Evolutionary conservation across 495 filamentous ascomycete genomes (phyloP).

Genomic region (Neurospora sp.): DNA sequence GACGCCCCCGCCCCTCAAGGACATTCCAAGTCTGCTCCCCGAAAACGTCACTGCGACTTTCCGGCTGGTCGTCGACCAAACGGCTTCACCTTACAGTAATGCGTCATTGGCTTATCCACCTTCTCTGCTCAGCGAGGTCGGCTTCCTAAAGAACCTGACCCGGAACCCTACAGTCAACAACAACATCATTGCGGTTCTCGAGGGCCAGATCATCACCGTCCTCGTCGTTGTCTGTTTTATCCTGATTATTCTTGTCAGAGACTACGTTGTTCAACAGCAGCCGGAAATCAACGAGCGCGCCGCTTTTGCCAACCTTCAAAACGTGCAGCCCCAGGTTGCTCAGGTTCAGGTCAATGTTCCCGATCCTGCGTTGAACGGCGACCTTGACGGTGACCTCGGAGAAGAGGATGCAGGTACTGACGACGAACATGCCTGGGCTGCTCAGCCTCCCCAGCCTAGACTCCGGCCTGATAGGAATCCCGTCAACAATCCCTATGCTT

Average conservation of each 20-base stretch:
- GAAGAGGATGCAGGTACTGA: slow-evolving; percentile 12
- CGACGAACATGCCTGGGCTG: slow-evolving; percentile 4
- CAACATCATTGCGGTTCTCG: slow-evolving; percentile 70
- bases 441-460: neutral
- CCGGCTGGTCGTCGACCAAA: slow-evolving; percentile 1
- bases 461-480: neutral
- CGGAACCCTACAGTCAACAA: slow-evolving; percentile 64
- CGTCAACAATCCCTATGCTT: neutral
- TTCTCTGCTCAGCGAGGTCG: slow-evolving; percentile 61
- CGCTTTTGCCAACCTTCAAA: slow-evolving; percentile 42
- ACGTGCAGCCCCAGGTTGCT: slow-evolving; percentile 35
- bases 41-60: neutral
- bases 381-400: neutral
- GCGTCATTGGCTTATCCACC: slow-evolving; percentile 1
- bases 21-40: neutral
- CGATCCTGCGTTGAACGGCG: neutral
- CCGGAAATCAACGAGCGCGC: slow-evolving; percentile 60
- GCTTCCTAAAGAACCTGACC: slow-evolving; percentile 64
- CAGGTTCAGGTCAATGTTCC: slow-evolving; percentile 7
- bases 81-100: neutral
- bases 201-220: slow-evolving; percentile 88
- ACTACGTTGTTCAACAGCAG: slow-evolving; percentile 98
- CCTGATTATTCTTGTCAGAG: slow-evolving; percentile 85
- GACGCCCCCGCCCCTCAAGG: neutral
- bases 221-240: slow-evolving; percentile 88